Evolutionary conservation across 1,284 basidiomycete genomes (phyloP).

Genomic region (Papiliotrema fonsecae): DNA sequence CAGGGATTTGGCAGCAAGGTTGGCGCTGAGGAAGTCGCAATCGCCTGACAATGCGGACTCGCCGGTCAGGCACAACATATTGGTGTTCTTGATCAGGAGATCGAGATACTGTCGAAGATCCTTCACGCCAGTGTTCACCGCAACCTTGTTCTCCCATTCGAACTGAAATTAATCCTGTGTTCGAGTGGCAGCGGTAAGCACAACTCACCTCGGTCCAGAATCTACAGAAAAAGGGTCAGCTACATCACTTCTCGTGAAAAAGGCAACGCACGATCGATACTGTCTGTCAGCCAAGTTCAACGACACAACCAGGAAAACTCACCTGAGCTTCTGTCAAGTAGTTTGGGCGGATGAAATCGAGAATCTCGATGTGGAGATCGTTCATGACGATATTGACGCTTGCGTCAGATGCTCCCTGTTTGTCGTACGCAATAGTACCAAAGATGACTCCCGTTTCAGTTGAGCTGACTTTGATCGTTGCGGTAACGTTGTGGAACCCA

Average conservation of each 20-base stretch:
- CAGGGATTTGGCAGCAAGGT: slow-evolving; percentile 84
- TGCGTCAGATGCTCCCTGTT: slow-evolving; percentile 76
- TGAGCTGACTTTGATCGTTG: slow-evolving; percentile 95
- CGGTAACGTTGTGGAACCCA: slow-evolving; percentile 97
- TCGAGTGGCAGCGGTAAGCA: slow-evolving; percentile 54
- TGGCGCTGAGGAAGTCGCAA: slow-evolving; percentile 89
- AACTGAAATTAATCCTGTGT: slow-evolving; percentile 93
- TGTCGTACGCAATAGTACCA: slow-evolving; percentile 75
- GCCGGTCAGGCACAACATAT: slow-evolving; percentile 95
- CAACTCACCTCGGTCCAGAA: slow-evolving; percentile 8
- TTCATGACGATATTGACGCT: slow-evolving; percentile 78
- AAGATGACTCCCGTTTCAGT: slow-evolving; percentile 76
- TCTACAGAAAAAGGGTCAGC: neutral
- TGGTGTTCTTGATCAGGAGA: slow-evolving; percentile 87
- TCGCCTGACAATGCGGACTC: slow-evolving; percentile 86
- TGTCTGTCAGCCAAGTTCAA: slow-evolving; percentile 9
- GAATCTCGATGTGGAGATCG: slow-evolving; percentile 98
- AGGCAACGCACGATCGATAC: slow-evolving; percentile 3
- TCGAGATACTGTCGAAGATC: slow-evolving; percentile 77
- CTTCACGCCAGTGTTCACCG: slow-evolving; percentile 75
- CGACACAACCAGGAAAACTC: slow-evolving; percentile 25
- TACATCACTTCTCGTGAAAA: neutral
- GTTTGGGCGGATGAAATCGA: slow-evolving; percentile 99
- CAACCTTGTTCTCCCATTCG: slow-evolving; percentile 97
- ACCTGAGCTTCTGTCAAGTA: slow-evolving; percentile 94